Conservation (phyloP, 2,329 filamentous ascomycete genomes). For the Cryphonectria carpinicola region DNA sequence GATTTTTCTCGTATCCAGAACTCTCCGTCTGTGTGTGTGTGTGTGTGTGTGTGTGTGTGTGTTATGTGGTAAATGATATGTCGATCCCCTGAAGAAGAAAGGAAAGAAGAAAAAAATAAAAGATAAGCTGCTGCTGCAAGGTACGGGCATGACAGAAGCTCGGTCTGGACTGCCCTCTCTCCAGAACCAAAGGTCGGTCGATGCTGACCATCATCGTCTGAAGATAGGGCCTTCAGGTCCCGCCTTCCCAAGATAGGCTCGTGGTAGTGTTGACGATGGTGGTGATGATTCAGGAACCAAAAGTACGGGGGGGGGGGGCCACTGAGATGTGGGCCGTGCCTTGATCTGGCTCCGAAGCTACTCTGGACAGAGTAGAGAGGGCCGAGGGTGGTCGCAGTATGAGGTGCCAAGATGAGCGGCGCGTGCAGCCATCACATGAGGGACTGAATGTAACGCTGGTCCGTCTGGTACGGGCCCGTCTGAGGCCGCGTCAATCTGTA, state of each 20-base stretch:
- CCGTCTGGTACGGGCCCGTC: background rate
- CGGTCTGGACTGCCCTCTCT: background rate
- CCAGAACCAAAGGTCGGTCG: background rate
- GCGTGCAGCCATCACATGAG: constrained; percentile 3
- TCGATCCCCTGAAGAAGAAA: background rate
- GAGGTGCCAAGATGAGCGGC: background rate
- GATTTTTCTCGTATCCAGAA: background rate
- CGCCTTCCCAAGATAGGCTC: background rate
- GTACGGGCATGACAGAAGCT: background rate
- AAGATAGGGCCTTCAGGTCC: background rate
- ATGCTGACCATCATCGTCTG: background rate
- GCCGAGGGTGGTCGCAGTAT: constrained; percentile 8
- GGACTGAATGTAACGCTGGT: constrained; percentile 2
- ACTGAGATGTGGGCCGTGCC: background rate
- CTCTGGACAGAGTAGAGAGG: constrained; percentile 7
- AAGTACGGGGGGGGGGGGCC: background rate
- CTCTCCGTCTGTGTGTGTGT: background rate
- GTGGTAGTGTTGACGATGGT: background rate
- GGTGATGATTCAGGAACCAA: constrained; percentile 5
- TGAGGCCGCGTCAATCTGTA: background rate
- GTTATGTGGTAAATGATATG: background rate
- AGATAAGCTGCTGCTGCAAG: background rate
- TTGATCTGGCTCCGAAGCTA: constrained; percentile 1
- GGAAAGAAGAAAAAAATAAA: no score
- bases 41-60: background rate